These are phyloP conservation scores for Trypanosoma mega DNA, from an alignment of 208 protist species.

Conservation along the genomic window DNA sequence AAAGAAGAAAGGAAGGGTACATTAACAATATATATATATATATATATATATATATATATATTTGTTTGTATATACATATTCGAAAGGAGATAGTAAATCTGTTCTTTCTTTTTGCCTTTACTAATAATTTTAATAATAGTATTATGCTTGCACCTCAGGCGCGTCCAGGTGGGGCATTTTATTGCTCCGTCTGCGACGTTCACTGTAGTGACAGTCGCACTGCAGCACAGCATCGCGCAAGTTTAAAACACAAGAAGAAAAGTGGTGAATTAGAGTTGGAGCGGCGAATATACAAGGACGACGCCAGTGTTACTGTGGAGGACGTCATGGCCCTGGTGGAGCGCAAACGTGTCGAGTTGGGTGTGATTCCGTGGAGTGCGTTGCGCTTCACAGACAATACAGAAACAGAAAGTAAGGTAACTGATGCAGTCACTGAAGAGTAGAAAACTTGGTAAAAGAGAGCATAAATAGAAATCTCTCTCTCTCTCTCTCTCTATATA, in stretches of 20 bases:
- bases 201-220: slow-evolving; percentile 59
- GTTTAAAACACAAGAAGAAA: slow-evolving; percentile 63
- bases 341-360: slow-evolving; percentile 55
- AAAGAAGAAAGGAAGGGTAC: too few species aligned
- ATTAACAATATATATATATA: too few species aligned
- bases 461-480: too few species aligned
- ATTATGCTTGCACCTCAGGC: slow-evolving; percentile 10
- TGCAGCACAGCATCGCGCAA: slow-evolving; percentile 55
- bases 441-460: too few species aligned
- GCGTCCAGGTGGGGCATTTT: slow-evolving; percentile 34
- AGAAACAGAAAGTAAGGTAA: neutral
- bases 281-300: slow-evolving; percentile 56
- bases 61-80: too few species aligned
- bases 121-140: too few species aligned
- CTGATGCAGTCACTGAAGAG: neutral
- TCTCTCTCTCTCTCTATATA: too few species aligned
- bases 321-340: slow-evolving; percentile 75
- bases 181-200: slow-evolving; percentile 66
- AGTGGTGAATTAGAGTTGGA: slow-evolving; percentile 67
- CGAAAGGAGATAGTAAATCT: too few species aligned
- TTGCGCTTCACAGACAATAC: slow-evolving; percentile 28
- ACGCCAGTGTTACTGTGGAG: slow-evolving; percentile 56
- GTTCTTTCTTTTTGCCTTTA: too few species aligned
- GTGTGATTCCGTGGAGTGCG: slow-evolving; percentile 44
- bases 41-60: too few species aligned